Evolutionary conservation across 2,329 filamentous ascomycete species (phyloP), one percentile per base, ranked within the genome.

Genomic region (Colletotrichum lentis): DNA sequence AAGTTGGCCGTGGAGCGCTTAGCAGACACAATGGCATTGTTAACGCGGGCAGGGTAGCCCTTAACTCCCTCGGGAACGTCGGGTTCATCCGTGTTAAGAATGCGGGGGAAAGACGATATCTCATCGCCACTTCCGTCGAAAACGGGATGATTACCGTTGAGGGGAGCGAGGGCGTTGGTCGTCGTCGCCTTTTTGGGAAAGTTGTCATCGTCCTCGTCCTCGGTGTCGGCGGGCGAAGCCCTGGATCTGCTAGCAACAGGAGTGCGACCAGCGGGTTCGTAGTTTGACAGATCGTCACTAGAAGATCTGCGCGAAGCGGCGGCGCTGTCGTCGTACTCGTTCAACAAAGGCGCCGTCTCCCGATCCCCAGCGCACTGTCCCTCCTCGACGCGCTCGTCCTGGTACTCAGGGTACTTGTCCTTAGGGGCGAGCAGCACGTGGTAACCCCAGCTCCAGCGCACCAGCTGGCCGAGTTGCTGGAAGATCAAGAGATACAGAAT

Each of bases 361-460:
- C 83, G 79, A 22, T 84, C 79, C 56, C 86, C 86, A 62, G 80
- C 81, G 74, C 89, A 90, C 68, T 88, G 83, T 18, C 90, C 87
- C 80, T 86, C 84, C 73, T 88, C 86, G 20, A 80, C 75, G 16
- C 82, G 77, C 66, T 86, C 81, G 41, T 84, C 74, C 57, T 86
- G 83, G 67, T 91, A 90, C 61, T 91, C 88, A 14, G 85, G 82
- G 74, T 92, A 93, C 70, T 86, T 87, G 56, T 90, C 88, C 72
- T 93, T 91, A 20, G 95, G 93, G 20, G 94, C 94, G n/a, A 99
- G 84, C 20, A 99, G 84, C 44, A 98, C 90, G 74, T 97, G 94
- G 78, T 97, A 98, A 12, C 96, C 96, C 96, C 96, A 99, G 71
- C 93, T 97, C 96, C 96, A 99, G 67, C 96, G 88, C 22, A 99